phyloP scores from a whole-genome alignment of 495 filamentous ascomycete species.

The Aspergillus conjunctus region DNA sequence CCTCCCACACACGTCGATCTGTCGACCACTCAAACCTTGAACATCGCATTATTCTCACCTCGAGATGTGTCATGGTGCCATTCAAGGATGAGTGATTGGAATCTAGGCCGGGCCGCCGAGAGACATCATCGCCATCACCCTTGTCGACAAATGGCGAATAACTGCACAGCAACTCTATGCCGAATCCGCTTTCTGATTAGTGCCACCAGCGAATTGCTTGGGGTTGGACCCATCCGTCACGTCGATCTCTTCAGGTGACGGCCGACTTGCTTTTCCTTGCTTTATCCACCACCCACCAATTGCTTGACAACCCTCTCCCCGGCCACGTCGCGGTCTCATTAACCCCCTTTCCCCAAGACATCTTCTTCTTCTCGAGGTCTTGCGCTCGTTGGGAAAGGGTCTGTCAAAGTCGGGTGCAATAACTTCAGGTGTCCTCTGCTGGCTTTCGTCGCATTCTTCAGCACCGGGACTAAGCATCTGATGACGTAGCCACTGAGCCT shows the following conservation, averaged over 20 bases:
- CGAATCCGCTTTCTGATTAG: neutral
- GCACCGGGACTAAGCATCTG: neutral
- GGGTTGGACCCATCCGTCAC: neutral
- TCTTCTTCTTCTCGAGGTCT: neutral
- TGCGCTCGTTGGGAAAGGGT: neutral
- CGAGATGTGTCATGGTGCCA: neutral
- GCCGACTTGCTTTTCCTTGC: neutral
- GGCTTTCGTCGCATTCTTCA: neutral
- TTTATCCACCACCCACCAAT: neutral
- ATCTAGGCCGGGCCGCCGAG: neutral
- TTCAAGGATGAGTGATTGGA: neutral
- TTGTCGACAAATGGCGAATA: neutral
- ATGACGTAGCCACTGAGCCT: slow-evolving; percentile 17
- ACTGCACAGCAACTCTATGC: neutral
- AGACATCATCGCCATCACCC: neutral
- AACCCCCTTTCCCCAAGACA: neutral
- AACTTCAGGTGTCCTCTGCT: neutral
- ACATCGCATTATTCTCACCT: neutral
- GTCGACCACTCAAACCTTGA: neutral
- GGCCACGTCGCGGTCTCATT: neutral
- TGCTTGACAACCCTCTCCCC: neutral
- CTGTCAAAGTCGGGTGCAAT: neutral
- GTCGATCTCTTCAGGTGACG: slow-evolving; percentile 6
- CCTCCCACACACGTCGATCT: neutral
- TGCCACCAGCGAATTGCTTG: neutral